phyloP scores from a whole-genome alignment of 106 monocot genomes.

The Triglochin maritima region DNA sequence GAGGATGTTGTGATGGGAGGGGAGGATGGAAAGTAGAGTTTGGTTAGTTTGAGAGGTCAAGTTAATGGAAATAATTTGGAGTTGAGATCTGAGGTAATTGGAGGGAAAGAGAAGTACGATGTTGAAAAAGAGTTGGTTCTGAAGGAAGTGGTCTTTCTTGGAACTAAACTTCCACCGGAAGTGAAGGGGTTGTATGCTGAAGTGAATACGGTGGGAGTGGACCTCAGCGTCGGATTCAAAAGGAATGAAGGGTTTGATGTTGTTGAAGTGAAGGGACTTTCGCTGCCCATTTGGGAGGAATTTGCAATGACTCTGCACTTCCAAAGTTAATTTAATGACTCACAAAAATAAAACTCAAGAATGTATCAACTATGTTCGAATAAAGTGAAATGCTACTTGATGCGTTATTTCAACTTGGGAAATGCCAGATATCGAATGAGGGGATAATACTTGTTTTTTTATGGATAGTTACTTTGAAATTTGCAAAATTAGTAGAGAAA shows the following conservation, averaged over 20 bases:
- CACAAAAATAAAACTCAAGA: too few relatives aligned
- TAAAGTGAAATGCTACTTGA: too few relatives aligned
- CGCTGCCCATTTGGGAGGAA: not conserved
- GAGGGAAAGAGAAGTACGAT: not conserved
- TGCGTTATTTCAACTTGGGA: too few relatives aligned
- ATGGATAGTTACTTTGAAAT: too few relatives aligned
- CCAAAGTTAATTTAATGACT: too few relatives aligned
- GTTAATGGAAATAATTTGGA: not conserved
- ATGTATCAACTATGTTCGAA: too few relatives aligned
- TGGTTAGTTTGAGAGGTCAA: not conserved
- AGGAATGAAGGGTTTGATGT: not conserved
- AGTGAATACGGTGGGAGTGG: not conserved
- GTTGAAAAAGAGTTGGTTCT: slow-evolving; percentile 2
- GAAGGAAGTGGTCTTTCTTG: slow-evolving; percentile 6
- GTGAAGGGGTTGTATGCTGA: not conserved
- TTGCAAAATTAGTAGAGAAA: too few relatives aligned
- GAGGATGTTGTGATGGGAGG: slow-evolving; percentile 3
- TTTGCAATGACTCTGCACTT: not conserved
- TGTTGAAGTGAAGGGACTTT: not conserved
- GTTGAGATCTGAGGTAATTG: slow-evolving; percentile 3
- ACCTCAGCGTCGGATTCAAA: not conserved
- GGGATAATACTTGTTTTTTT: too few relatives aligned
- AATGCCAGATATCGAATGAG: too few relatives aligned
- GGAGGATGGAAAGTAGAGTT: not conserved
- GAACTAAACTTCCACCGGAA: not conserved